phyloP scores from a whole-genome alignment of 495 filamentous ascomycete species.

The Penicillium goetzii region DNA sequence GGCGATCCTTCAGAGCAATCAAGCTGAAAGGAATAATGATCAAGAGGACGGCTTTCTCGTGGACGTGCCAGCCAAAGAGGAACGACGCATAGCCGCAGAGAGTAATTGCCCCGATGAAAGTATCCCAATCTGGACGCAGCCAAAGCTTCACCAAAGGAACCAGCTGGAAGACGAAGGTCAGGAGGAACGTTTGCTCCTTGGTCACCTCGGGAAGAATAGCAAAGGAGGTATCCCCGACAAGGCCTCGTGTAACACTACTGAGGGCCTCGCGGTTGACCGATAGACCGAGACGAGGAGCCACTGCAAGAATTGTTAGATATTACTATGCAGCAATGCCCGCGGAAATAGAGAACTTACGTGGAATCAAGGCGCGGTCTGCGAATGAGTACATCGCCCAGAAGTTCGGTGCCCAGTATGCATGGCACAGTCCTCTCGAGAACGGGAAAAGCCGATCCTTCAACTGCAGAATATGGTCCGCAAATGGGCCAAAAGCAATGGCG shows the following conservation, averaged over 20 bases:
- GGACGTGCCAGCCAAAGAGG: constrained; percentile 97
- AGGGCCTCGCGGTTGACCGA: constrained; percentile 72
- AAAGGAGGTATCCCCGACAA: constrained; percentile 95
- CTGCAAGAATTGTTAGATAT: constrained; percentile 44
- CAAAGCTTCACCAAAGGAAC: constrained; percentile 85
- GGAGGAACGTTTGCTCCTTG: constrained; percentile 74
- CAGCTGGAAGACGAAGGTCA: constrained; percentile 83
- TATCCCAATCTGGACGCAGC: constrained; percentile 77
- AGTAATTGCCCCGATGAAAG: constrained; percentile 85
- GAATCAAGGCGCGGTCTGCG: constrained; percentile 78
- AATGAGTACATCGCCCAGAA: constrained; percentile 98
- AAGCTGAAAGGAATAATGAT: constrained; percentile 96
- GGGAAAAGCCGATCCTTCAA: constrained; percentile 85
- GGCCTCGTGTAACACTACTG: constrained; percentile 85
- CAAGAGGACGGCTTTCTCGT: constrained; percentile 94
- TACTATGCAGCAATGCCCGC: constrained; percentile 11
- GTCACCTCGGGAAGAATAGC: constrained; percentile 88
- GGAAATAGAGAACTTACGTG: constrained; percentile 53
- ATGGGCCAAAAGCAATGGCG: constrained; percentile 85
- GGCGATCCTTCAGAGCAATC: constrained; percentile 87
- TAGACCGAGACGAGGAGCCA: constrained; percentile 79
- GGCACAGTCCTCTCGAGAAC: constrained; percentile 89
- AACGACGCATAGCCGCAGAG: constrained; percentile 98
- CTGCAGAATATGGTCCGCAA: constrained; percentile 87
- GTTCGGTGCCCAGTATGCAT: constrained; percentile 98